Evolutionary conservation across 768 basidiomycete species (phyloP), one percentile per base, ranked within the genome.

Genomic region (Ramaria rubella): DNA sequence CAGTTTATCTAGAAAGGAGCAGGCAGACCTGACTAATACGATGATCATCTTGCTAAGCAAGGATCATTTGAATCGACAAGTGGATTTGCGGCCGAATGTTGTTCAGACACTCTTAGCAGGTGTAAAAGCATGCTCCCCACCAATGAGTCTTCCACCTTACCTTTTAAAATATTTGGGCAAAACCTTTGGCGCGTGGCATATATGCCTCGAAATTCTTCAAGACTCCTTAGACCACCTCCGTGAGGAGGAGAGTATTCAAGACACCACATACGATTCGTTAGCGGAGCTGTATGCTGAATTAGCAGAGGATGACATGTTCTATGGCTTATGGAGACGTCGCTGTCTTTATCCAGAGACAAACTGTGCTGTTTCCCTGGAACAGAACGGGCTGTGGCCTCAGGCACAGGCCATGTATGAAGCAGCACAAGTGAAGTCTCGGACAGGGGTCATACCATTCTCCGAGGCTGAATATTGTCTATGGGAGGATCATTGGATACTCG

Each of bases 401-500:
- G 94, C 96, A 0, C 81, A 89, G 36, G 81, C 77, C 59, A 80
- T 86, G 38, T 97, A 99, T 69, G 96, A 99, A 70, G 73, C 75
- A 24, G 96, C 94, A 1, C 94, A 97, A 70, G 84, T 76, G 61
- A 90, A 86, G 69, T 86, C 93, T 7, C 79, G 93, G 45, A 76
- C 81, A 3, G 91, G 92, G 4, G 73, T 80, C 5, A 82, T 96
- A 52, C 85, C 94, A 1, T 98, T 94, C 73, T 87, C 89, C 12
- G 96, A 99, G 69, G 78, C 87, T 1, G 96, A 99, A 69, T 97
- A 94, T 68, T 93, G 90, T 64, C 75, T 99, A 19, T 99, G 96
- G 96, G 96, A 99, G 65, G 96, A 99, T 68, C 96, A 99, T 68
- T 99, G 96, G 95, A 89, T 99, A 58, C 73, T 94, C 7, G 81